Percentiles rank a stretch among this genome's conserved stretches.
Evolutionary conservation across 1,139 yeast genomes (phyloP).

Genomic region (Kluyveromyces marxianus): DNA sequence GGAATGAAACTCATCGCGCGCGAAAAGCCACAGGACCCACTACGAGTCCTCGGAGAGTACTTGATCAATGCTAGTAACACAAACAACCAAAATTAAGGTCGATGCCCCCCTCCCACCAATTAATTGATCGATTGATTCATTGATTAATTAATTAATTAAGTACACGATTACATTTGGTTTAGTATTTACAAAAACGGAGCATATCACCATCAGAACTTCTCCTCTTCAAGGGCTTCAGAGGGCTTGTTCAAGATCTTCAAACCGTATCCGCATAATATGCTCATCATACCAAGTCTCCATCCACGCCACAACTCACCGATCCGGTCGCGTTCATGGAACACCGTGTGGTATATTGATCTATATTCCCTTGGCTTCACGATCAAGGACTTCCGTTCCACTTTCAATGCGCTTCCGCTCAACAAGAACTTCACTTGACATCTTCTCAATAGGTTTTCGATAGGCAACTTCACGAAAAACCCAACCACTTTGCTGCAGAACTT

Average conservation of each 20-base stretch:
- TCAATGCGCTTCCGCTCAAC: slow-evolving; percentile 26
- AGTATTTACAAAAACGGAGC: no score
- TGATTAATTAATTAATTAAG: no score
- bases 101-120: background rate
- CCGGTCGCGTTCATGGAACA: slow-evolving; percentile 35
- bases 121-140: background rate
- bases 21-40: slow-evolving; percentile 61
- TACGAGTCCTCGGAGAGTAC: slow-evolving; percentile 62
- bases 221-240: slow-evolving; percentile 36
- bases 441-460: slow-evolving; percentile 77
- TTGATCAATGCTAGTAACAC: slow-evolving; percentile 41
- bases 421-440: slow-evolving; percentile 74
- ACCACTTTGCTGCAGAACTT: slow-evolving; percentile 48
- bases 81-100: background rate
- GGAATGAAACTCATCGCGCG: slow-evolving; percentile 59
- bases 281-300: slow-evolving; percentile 81
- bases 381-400: slow-evolving; percentile 34
- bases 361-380: slow-evolving; percentile 49
- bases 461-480: slow-evolving; percentile 71
- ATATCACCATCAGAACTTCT: slow-evolving; percentile 24
- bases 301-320: slow-evolving; percentile 67
- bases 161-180: no score
- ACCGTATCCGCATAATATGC: slow-evolving; percentile 80
- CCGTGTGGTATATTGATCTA: slow-evolving; percentile 43
- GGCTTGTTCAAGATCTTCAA: slow-evolving; percentile 54